Evolutionary conservation across 345 rosid species (phyloP), one percentile per base, ranked within the genome.

Genomic region (Murraya koenigii): DNA sequence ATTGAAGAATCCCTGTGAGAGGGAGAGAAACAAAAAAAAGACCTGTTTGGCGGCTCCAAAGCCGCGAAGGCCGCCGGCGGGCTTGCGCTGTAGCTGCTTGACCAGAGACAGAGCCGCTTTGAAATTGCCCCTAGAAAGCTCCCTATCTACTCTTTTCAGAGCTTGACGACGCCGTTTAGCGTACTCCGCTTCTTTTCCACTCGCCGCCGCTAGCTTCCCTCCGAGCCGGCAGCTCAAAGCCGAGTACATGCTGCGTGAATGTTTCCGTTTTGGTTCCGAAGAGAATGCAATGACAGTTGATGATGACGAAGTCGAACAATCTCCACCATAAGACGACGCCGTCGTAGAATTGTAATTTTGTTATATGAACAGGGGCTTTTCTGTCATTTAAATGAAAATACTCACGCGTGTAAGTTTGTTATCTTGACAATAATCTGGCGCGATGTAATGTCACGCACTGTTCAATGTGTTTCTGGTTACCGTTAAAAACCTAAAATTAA

Each of bases 11-110:
- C 17, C 35, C 61, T 19, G 22, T 28, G 13, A 62, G 59, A 75
- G 22, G 13, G 1, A 5, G 1, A 0, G 49, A 63, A 74, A 65
- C 44, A 14, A 35, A 58, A 74, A 65, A 59, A 32, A 25, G 44
- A 88, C 91, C 89, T 80, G 85, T 75, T 85, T 83, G 54, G 82
- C 85, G 36, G 90, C 72, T 76, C 88, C 92, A 65, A 89, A 88
- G 78, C 86, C 81, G 44, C 87, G 80, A 49, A 89, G 84, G 70
- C 79, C 81, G 8, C 86, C 79, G 75, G 82, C 71, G 73, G 83
- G 86, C 77, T 86, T 83, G 28, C 85, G 72, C 41, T 73, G 89
- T 52, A 85, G 74, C 80, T 86, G 89, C 80, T 87, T 86, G 70
- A 85, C 87, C 11, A 83, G 81, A 59, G 87, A 78, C 38, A 88